phyloP scores from a whole-genome alignment of 768 basidiomycete genomes.

The Favolaschia claudopus region DNA sequence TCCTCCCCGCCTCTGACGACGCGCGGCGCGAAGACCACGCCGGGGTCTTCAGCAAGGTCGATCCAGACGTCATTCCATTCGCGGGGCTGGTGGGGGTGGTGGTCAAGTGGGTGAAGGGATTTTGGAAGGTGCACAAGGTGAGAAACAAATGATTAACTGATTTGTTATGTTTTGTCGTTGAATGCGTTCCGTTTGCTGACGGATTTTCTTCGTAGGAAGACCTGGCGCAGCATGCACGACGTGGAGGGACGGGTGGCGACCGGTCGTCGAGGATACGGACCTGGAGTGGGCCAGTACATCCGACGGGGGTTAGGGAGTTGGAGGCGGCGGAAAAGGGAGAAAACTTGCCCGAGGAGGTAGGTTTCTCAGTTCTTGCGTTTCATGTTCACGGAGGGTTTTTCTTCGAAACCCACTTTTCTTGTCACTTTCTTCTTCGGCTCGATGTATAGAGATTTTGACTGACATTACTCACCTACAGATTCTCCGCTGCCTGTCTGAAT shows the following conservation, averaged over 20 bases:
- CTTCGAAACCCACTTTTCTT: too few species aligned
- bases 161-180: too few species aligned
- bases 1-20: constrained; percentile 48
- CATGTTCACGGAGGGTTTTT: too few species aligned
- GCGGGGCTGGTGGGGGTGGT: constrained; percentile 35
- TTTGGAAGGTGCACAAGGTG: constrained; percentile 5
- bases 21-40: constrained; percentile 30
- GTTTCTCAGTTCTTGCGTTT: neutral
- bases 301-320: constrained; percentile 22
- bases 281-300: constrained; percentile 48
- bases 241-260: neutral
- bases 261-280: constrained; percentile 31
- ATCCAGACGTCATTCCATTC: constrained; percentile 49
- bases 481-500: constrained; percentile 61
- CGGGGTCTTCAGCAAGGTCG: constrained; percentile 36
- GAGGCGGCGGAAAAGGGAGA: constrained; percentile 46
- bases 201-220: too few species aligned
- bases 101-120: constrained; percentile 21
- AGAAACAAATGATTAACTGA: neutral
- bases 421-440: too few species aligned
- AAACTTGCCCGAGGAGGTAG: constrained; percentile 65
- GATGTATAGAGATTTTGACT: too few species aligned
- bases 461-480: constrained; percentile 3
- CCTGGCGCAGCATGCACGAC: too few species aligned
- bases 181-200: too few species aligned